A percentile compares a stretch with the other conserved stretches of the same genome.
Conservation (phyloP, 1,284 basidiomycete species). For the Lentinula novae-zelandiae region DNA sequence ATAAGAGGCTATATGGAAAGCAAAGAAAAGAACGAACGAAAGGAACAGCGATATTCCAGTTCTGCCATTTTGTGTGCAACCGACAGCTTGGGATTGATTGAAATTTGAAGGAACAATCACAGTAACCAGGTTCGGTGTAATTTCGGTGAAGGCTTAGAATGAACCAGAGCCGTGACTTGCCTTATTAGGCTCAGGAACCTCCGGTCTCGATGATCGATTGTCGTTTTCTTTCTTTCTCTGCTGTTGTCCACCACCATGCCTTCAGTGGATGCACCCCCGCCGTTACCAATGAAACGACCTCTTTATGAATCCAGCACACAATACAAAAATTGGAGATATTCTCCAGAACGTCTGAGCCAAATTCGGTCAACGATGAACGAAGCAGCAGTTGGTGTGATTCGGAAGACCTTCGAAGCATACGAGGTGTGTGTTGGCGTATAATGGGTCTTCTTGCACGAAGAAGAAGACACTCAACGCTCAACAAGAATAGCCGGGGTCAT, state of each 20-base stretch:
- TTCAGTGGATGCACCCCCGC: conserved; percentile 8
- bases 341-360: conserved; percentile 54
- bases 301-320: conserved; percentile 86
- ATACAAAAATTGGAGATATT: conserved; percentile 86
- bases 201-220: background rate
- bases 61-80: background rate
- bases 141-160: background rate
- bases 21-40: conserved; percentile 1
- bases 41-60: background rate
- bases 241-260: conserved; percentile 11
- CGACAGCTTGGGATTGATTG: background rate
- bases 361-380: conserved; percentile 67
- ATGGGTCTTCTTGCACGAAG: background rate
- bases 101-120: background rate
- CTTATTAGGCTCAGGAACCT: background rate
- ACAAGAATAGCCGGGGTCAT: conserved; percentile 58
- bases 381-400: conserved; percentile 73
- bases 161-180: background rate
- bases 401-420: conserved; percentile 74
- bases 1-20: background rate
- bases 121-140: background rate
- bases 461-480: conserved; percentile 4
- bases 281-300: conserved; percentile 27
- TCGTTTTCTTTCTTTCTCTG: background rate
- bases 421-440: conserved; percentile 46